Conservation (phyloP, 352 stramenopile species). For the Globisporangium camurandrum region DNA sequence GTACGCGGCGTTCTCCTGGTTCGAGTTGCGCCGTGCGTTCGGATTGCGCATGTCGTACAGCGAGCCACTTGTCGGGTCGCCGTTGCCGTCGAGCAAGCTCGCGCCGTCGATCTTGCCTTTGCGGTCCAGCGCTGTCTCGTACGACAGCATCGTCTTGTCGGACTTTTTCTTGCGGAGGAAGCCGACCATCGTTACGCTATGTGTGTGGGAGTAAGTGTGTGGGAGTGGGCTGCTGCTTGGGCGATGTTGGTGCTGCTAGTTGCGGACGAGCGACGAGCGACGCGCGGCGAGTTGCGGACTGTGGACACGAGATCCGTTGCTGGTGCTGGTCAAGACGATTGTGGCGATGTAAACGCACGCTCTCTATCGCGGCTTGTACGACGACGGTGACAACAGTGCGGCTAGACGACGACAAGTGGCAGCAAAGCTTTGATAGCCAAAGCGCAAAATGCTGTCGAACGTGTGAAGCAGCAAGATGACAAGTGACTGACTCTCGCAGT, state of each 20-base stretch:
- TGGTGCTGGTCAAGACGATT: too few species aligned
- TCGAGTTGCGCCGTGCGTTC: conserved; percentile 33
- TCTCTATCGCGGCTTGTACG: too few species aligned
- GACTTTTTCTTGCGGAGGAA: conserved; percentile 86
- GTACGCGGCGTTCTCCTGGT: conserved; percentile 42
- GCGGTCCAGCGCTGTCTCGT: conserved; percentile 70
- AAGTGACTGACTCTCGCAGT: too few species aligned
- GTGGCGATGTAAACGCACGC: too few species aligned
- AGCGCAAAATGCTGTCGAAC: neutral
- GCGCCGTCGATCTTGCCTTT: conserved; percentile 81
- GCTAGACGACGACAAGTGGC: too few species aligned
- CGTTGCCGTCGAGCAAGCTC: conserved; percentile 75
- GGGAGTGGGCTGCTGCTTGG: neutral
- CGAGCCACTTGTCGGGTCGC: conserved; percentile 59
- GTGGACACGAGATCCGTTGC: neutral
- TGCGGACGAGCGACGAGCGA: neutral
- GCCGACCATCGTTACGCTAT: conserved; percentile 39
- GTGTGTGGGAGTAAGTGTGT: neutral
- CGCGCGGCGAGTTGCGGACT: neutral
- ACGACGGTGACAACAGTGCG: too few species aligned
- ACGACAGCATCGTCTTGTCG: conserved; percentile 53
- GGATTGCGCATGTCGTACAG: conserved; percentile 55
- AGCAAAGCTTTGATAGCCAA: too few species aligned
- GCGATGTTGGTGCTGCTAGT: neutral
- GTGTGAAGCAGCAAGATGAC: neutral